Conservation (phyloP, 1,284 basidiomycete genomes). For the Heterobasidion occidentale region DNA sequence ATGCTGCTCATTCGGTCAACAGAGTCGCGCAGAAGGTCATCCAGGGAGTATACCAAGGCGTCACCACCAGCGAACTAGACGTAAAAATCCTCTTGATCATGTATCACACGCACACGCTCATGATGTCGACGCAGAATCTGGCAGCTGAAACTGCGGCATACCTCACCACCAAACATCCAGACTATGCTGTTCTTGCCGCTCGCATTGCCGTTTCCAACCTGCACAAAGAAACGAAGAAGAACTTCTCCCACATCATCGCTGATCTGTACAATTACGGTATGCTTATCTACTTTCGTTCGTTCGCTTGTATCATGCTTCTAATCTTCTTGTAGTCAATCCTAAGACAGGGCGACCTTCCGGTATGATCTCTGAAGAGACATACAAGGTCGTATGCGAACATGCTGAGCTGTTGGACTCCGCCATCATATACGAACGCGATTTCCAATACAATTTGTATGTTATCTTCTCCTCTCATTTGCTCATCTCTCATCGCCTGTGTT, state of each 20-base stretch:
- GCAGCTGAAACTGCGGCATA: constrained; percentile 97
- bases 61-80: constrained; percentile 97
- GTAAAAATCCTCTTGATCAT: constrained; percentile 42
- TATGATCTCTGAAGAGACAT: constrained; percentile 91
- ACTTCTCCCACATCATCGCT: constrained; percentile 86
- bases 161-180: constrained; percentile 94
- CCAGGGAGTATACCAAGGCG: constrained; percentile 90
- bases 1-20: neutral
- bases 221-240: constrained; percentile 99
- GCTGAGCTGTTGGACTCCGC: constrained; percentile 85
- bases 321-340: constrained; percentile 69
- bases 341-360: constrained; percentile 85
- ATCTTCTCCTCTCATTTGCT: neutral
- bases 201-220: constrained; percentile 98
- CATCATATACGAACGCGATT: constrained; percentile 98
- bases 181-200: constrained; percentile 97
- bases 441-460: constrained; percentile 87
- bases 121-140: constrained; percentile 54
- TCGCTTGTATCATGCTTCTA: neutral
- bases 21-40: constrained; percentile 94
- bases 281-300: constrained; percentile 13
- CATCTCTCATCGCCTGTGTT: constrained; percentile 1
- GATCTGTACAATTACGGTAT: constrained; percentile 87
- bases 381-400: constrained; percentile 79
- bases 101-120: neutral